Percentiles rank a stretch among this genome's conserved stretches.
These are phyloP conservation scores for Ophiocordyceps camponoti-leonardi DNA, from an alignment of 2,329 filamentous ascomycete species.

Conservation along the genomic window DNA sequence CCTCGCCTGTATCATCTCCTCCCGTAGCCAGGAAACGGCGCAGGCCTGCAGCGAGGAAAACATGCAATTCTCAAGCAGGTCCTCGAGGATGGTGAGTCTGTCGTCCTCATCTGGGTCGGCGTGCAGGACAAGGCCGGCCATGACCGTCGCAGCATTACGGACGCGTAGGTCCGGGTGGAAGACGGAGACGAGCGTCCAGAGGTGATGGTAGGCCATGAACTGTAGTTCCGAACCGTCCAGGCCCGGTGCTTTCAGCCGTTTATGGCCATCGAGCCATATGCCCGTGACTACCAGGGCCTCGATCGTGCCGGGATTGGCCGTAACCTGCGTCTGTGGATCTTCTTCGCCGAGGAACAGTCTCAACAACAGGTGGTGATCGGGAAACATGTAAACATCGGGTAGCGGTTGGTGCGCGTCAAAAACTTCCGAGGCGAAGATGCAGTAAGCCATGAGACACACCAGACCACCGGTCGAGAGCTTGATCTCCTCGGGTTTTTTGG, in stretches of 20 bases:
- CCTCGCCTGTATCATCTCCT: constrained; percentile 36
- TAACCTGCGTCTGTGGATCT: constrained; percentile 30
- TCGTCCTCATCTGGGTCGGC: constrained; percentile 40
- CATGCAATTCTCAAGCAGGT: constrained; percentile 48
- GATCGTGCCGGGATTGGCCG: constrained; percentile 32
- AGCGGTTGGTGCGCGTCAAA: constrained; percentile 38
- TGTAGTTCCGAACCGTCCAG: constrained; percentile 11
- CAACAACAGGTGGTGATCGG: constrained; percentile 38
- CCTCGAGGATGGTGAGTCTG: constrained; percentile 43
- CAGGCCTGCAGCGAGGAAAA: constrained; percentile 45
- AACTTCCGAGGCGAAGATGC: constrained; percentile 42
- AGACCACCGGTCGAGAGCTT: constrained; percentile 41
- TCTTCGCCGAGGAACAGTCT: constrained; percentile 33
- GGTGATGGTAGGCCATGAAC: constrained; percentile 44
- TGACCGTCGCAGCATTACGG: constrained; percentile 34
- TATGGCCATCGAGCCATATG: constrained; percentile 37
- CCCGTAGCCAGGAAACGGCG: constrained; percentile 45
- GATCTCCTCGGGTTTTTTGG: constrained; percentile 30
- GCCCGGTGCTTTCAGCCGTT: constrained; percentile 18
- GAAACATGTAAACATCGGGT: constrained; percentile 40
- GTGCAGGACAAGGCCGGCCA: constrained; percentile 38
- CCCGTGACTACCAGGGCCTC: constrained; percentile 44
- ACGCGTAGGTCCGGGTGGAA: constrained; percentile 37
- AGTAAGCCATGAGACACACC: constrained; percentile 42
- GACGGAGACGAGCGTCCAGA: constrained; percentile 36